Evolutionary conservation across 2,329 filamentous ascomycete species (phyloP), one percentile per base, ranked within the genome.

Genomic region (Calonectria montana): DNA sequence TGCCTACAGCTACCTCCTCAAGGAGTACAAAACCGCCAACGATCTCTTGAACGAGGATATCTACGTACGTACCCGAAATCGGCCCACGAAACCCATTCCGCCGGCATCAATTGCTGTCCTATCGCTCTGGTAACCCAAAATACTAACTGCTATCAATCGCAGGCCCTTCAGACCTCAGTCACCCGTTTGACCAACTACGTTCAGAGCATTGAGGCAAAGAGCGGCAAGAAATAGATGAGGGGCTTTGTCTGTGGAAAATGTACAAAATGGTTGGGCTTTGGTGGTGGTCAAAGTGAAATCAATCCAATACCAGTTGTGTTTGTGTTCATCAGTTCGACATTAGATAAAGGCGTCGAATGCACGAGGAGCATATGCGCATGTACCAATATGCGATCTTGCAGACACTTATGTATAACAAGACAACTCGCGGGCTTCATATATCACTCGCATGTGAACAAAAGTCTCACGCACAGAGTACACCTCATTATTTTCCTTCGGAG

Each of bases 31-130:
- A 86, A 89, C 95, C 50, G 94, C 95, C 78, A 98, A 98, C 87
- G 94, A 97, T 86, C 90, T 98, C 81, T 87, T 98, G 85, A 96
- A 93, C 73, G 95, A 98, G 86, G 96, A 98, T 85, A 98, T 98
- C 83, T 96, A 96, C 85, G 96, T 98, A 90, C 84, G 94, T 93
- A 53, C 62, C 70, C 67, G 37, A 35, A 18, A 55, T 37, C 45
- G 18, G 15, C 39, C 37, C 16, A 25, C 55, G 31, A 63, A 37
- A 41, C 27, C 45, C 37, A 37, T 35, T 21, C 43, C 18, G 48
- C 29, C 15, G 39, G 21, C 35, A 45, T 31, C 67, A 37, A 70
- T 69, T 29, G 37, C 55, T 57, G 9, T 12, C 48, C 64, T 18
- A 18, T 16, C 29, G 3, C 16, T 18, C 13, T 39, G 8, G 4